Evolutionary conservation across 2,329 filamentous ascomycete genomes (phyloP).

Genomic region (Lizonia empirigonia): DNA sequence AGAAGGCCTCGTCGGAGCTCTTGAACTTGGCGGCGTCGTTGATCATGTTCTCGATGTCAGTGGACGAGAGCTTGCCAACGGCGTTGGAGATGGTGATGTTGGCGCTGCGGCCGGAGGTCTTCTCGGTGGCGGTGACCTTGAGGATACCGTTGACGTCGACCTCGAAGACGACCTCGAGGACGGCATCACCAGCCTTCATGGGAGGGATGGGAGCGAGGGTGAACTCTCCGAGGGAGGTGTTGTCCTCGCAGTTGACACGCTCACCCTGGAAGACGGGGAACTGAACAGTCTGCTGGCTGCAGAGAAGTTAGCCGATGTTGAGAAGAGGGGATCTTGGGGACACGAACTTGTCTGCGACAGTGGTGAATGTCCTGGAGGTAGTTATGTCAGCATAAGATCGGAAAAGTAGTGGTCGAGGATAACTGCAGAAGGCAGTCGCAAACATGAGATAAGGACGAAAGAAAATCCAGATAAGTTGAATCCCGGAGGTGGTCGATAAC

Average conservation of each 20-base stretch:
- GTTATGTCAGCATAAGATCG: too few relatives aligned
- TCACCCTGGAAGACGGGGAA: slow-evolving; percentile 97
- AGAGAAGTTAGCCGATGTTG: too few relatives aligned
- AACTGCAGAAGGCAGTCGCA: too few relatives aligned
- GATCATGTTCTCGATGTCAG: slow-evolving; percentile 98
- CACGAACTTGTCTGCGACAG: slow-evolving; percentile 67
- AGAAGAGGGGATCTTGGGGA: too few relatives aligned
- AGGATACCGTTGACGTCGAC: slow-evolving; percentile 99
- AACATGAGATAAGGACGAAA: too few relatives aligned
- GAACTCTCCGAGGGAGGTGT: slow-evolving; percentile 97
- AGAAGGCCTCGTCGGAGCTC: slow-evolving; percentile 95
- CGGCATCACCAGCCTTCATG: slow-evolving; percentile 92
- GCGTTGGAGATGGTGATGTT: slow-evolving; percentile 99
- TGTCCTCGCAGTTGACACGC: slow-evolving; percentile 97
- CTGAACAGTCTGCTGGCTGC: slow-evolving; percentile 70
- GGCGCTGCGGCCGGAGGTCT: slow-evolving; percentile 94
- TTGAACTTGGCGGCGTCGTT: slow-evolving; percentile 98
- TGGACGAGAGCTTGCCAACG: slow-evolving; percentile 93
- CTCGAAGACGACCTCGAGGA: slow-evolving; percentile 98
- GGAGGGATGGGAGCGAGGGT: slow-evolving; percentile 85
- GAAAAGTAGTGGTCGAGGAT: too few relatives aligned
- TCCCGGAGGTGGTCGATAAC: too few relatives aligned
- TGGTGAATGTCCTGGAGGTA: slow-evolving; percentile 74
- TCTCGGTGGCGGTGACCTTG: slow-evolving; percentile 99
- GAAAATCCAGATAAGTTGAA: too few relatives aligned